These are phyloP conservation scores for Papiliotrema fonsecae DNA, from an alignment of 1,284 basidiomycete species.

Conservation along the genomic window DNA sequence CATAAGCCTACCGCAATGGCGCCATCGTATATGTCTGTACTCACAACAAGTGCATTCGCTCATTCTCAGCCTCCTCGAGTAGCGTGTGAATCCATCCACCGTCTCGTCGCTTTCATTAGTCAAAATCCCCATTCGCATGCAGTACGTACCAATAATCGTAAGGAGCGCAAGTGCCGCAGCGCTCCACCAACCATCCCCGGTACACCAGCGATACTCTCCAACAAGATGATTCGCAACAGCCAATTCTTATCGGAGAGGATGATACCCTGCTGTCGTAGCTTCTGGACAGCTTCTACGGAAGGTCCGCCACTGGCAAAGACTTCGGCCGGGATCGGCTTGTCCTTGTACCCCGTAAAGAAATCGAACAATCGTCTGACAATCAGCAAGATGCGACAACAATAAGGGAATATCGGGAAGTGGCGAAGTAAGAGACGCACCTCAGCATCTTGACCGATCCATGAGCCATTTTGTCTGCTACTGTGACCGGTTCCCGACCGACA, in stretches of 20 bases:
- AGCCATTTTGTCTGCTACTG: constrained; percentile 67
- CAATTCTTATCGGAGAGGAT: constrained; percentile 69
- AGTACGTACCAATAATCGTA: constrained; percentile 68
- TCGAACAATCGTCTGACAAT: constrained; percentile 62
- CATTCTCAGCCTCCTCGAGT: constrained; percentile 91
- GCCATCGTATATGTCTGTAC: constrained; percentile 32
- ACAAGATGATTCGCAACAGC: constrained; percentile 77
- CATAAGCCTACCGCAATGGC: constrained; percentile 8
- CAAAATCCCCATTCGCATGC: no score
- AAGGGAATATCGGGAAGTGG: constrained; percentile 7
- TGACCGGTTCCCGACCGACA: constrained; percentile 63
- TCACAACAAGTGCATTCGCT: constrained; percentile 85
- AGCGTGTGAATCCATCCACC: constrained; percentile 82
- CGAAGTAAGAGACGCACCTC: constrained; percentile 48
- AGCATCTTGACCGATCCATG: constrained; percentile 58
- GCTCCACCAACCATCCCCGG: constrained; percentile 92
- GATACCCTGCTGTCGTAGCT: constrained; percentile 68
- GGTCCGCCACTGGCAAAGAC: constrained; percentile 41
- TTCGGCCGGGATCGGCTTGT: constrained; percentile 52
- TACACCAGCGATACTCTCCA: constrained; percentile 87
- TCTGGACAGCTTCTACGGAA: constrained; percentile 54
- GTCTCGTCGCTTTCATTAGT: constrained; percentile 63
- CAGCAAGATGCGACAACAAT: constrained; percentile 1
- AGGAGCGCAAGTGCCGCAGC: constrained; percentile 71
- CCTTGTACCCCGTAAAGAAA: constrained; percentile 63